phyloP scores from a whole-genome alignment of 257 asterid species.

The Solanum etuberosum region DNA sequence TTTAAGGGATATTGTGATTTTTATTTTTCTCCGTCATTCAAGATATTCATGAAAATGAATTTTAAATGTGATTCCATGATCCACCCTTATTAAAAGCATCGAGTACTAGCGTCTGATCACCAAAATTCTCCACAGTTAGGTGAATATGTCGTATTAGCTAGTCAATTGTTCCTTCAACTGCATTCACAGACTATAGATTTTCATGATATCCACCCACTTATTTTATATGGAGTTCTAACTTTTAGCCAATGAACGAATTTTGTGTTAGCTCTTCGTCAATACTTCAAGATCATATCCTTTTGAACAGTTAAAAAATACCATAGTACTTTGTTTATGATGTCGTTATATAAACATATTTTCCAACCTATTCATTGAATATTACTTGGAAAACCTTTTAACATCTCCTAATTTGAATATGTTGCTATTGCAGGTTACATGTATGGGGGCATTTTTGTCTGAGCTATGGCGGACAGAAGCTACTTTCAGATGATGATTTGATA shows the following conservation, averaged over 20 bases:
- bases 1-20: neutral
- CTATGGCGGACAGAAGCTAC: constrained; percentile 5
- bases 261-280: neutral
- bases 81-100: neutral
- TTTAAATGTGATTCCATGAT: neutral
- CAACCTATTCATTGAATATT: neutral
- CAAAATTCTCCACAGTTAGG: neutral
- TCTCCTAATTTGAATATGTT: neutral
- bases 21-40: neutral
- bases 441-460: constrained; percentile 17
- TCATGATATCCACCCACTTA: neutral
- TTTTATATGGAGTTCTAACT: neutral
- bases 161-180: neutral
- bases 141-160: neutral
- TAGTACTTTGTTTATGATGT: neutral
- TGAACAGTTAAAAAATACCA: neutral
- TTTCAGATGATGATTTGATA: constrained; percentile 2
- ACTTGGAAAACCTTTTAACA: neutral
- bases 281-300: neutral
- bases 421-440: constrained; percentile 10
- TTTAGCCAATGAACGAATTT: neutral
- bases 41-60: neutral
- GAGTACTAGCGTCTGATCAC: neutral
- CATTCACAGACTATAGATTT: neutral
- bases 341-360: neutral